These are phyloP conservation scores for Podospora conica DNA, from an alignment of 495 filamentous ascomycete species.

Conservation along the genomic window DNA sequence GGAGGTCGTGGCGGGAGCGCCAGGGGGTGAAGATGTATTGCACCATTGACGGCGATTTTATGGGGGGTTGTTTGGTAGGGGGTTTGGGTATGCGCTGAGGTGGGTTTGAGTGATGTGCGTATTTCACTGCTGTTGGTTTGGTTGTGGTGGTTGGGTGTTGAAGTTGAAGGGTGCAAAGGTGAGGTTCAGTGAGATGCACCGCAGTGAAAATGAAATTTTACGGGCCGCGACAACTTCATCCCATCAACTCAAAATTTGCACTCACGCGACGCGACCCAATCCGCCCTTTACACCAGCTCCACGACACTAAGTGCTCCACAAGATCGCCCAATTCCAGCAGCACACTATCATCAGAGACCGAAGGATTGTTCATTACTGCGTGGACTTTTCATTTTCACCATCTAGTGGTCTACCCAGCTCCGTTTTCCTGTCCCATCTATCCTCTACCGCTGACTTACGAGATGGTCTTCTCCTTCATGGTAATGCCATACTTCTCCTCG, in stretches of 20 bases:
- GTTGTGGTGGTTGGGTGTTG: background rate
- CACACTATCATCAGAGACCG: background rate
- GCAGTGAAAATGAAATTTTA: background rate
- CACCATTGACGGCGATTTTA: constrained; percentile 45
- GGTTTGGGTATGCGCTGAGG: background rate
- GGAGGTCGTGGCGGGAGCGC: constrained; percentile 59
- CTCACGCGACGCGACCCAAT: background rate
- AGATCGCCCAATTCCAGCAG: background rate
- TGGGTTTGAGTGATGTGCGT: background rate
- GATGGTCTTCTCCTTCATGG: constrained; percentile 33
- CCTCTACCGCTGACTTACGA: constrained; percentile 15
- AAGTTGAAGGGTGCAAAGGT: background rate
- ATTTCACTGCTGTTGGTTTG: background rate
- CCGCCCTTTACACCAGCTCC: background rate
- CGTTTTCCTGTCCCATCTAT: constrained; percentile 5
- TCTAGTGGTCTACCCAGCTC: constrained; percentile 2
- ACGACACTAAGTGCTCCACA: background rate
- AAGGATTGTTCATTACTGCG: background rate
- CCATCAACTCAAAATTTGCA: background rate
- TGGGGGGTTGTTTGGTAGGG: background rate
- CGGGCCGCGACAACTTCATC: background rate
- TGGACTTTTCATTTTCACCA: background rate
- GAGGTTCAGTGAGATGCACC: background rate
- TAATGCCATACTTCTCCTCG: constrained; percentile 30
- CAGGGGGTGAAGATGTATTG: constrained; percentile 76